phyloP scores from a whole-genome alignment of 164 flowering plant species.

The Aristolochia fimbriata region DNA sequence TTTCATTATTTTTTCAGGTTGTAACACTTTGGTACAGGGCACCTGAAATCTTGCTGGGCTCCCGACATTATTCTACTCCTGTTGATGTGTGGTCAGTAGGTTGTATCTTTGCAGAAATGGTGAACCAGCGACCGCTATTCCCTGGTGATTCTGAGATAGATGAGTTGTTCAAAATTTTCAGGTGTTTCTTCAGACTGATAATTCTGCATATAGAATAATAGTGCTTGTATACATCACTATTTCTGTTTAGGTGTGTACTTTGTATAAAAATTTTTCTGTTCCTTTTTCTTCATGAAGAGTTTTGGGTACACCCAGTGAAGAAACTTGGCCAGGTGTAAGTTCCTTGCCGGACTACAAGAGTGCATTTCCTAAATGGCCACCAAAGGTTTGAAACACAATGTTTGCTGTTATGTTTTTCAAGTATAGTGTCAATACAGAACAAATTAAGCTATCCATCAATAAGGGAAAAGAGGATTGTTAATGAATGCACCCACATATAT shows the following conservation, averaged over 20 bases:
- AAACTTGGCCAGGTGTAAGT: constrained; percentile 91
- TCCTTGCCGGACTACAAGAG: constrained; percentile 85
- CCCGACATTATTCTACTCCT: constrained; percentile 93
- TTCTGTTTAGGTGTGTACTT: background rate
- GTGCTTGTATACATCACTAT: background rate
- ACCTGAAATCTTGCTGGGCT: constrained; percentile 95
- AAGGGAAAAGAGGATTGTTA: background rate
- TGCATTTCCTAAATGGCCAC: constrained; percentile 85
- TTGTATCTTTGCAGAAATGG: constrained; percentile 99
- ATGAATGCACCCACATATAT: constrained; percentile 1
- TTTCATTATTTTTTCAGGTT: constrained; percentile 38
- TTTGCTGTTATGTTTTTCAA: background rate
- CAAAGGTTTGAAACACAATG: constrained; percentile 38
- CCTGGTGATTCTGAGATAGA: constrained; percentile 99
- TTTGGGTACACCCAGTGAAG: constrained; percentile 87
- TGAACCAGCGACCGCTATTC: constrained; percentile 76
- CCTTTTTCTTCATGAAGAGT: constrained; percentile 30
- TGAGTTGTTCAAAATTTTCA: constrained; percentile 91
- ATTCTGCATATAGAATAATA: background rate
- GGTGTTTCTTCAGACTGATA: constrained; percentile 25
- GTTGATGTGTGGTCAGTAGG: constrained; percentile 99
- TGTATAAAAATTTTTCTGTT: background rate
- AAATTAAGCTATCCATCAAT: background rate
- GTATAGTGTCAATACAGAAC: background rate
- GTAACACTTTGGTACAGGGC: constrained; percentile 99